These are phyloP conservation scores for Kluyveromyces sp. DNA, from an alignment of 1,139 yeast genomes.

Conservation along the genomic window DNA sequence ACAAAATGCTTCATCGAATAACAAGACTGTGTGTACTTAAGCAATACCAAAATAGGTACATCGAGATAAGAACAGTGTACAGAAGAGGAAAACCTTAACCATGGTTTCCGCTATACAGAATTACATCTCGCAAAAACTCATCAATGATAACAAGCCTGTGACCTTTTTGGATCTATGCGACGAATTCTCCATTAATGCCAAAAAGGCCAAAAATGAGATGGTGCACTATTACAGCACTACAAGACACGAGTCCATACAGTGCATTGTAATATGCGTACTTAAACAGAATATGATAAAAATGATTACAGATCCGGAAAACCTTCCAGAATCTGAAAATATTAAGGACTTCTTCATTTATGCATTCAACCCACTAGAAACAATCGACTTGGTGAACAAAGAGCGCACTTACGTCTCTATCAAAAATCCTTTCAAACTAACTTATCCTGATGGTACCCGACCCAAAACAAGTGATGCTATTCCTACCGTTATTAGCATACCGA, in stretches of 20 bases:
- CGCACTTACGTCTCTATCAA: conserved; percentile 16
- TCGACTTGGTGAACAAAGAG: conserved; percentile 19
- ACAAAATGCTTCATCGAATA: no score
- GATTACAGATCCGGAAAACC: conserved; percentile 16
- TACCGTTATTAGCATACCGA: conserved; percentile 1
- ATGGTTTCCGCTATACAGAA: conserved; percentile 8
- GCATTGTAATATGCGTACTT: conserved; percentile 22
- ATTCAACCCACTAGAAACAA: conserved; percentile 25
- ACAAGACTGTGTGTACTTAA: no score
- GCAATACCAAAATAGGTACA: background rate
- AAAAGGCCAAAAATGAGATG: conserved; percentile 23
- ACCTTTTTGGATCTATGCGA: conserved; percentile 25
- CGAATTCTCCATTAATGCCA: conserved; percentile 20
- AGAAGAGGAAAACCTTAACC: background rate
- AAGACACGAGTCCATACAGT: conserved; percentile 17
- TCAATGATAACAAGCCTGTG: conserved; percentile 21
- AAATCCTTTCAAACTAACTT: conserved; percentile 16
- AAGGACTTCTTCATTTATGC: conserved; percentile 29
- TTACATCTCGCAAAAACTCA: conserved; percentile 18
- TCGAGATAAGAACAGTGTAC: background rate
- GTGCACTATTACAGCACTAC: conserved; percentile 20
- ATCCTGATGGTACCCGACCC: background rate
- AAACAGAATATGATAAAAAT: conserved; percentile 16
- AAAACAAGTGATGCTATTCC: background rate
- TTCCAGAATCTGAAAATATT: conserved; percentile 13